Conservation (phyloP, 176 grass and related monocot genomes). For the Musa troglodytarum region DNA sequence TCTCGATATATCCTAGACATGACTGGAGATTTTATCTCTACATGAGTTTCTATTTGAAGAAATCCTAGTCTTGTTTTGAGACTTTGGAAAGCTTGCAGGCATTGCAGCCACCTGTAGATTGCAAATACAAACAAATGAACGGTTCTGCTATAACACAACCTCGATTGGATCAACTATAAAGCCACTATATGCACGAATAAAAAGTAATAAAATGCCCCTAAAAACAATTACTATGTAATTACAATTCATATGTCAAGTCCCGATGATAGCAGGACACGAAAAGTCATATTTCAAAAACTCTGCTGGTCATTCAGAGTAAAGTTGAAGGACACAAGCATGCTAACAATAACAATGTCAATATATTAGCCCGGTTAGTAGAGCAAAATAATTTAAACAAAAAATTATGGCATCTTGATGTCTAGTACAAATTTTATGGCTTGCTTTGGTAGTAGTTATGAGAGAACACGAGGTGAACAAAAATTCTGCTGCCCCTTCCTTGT, state of each 20-base stretch:
- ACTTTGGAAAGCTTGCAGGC: background rate
- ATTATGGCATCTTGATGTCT: background rate
- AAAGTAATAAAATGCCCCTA: too few relatives aligned
- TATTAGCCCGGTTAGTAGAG: too few relatives aligned
- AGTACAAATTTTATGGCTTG: background rate
- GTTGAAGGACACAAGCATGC: background rate
- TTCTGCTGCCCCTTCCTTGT: too few relatives aligned
- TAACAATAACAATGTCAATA: background rate
- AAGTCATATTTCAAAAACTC: background rate
- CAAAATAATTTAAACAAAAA: too few relatives aligned
- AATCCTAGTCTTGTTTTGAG: background rate
- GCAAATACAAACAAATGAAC: background rate
- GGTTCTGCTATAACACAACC: too few relatives aligned
- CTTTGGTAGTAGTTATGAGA: background rate
- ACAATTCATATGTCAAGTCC: background rate
- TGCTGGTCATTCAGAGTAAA: background rate
- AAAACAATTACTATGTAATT: background rate
- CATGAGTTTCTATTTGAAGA: background rate
- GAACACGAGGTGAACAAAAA: background rate
- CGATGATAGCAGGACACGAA: background rate
- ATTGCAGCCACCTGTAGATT: slow-evolving; percentile 4
- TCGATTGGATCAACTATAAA: too few relatives aligned
- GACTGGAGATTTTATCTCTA: background rate
- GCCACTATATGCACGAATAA: too few relatives aligned
- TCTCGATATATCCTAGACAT: background rate